Base-by-base conservation (phyloP, 306 rosid genomes). In the Luffa acutangula region DNA sequence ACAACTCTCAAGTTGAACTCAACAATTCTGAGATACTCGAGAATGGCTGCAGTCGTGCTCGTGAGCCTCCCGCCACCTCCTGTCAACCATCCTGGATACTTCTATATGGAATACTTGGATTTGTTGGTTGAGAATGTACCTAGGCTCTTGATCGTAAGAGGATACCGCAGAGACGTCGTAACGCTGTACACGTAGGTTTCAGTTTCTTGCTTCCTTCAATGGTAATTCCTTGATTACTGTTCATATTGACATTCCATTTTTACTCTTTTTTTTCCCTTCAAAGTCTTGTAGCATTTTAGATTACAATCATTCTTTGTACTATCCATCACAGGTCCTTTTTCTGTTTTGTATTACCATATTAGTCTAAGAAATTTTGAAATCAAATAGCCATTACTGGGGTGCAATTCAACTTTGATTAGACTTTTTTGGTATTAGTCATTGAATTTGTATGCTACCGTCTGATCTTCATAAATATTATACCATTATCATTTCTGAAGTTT, bases 21-120 rank as follows among this genome's bases (percentile, higher is more conserved):
- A 0, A 89, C 89, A 9, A 93, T 96, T 75, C 87, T 96, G 77
- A 87, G 96, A 83, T 91, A 96, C 88, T 96, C 99, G 2, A 93
- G 98, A 88, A 93, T 96, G 99, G 99, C 99, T 39, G 93, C 99
- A 3, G 99, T 96, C 31, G 99, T 96, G 39, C 90, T 96, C 7
- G 96, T 96, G 75, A 96, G 99, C 81, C 85, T 96, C 56, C 99
- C 99, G 17, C 99, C 99, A 3, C 99, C 99, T 12, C 99, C 99
- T 5, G 12, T 87, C 58, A 87, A 90, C 85, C 99, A 96, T 82
- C 99, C 99, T 0, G 85, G 87, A 9, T 96, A 93, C 74, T 90
- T 96, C 86, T 96, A 96, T 76, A 93, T 96, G 99, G 99, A 96
- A 82, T 96, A 96, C 85, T 91, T 96, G 98, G 99, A 96, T 89